Percentiles rank a stretch among this genome's conserved stretches.
These are phyloP conservation scores for Scytalidium sp. DNA, from an alignment of 2,329 filamentous ascomycete species.

Conservation along the genomic window DNA sequence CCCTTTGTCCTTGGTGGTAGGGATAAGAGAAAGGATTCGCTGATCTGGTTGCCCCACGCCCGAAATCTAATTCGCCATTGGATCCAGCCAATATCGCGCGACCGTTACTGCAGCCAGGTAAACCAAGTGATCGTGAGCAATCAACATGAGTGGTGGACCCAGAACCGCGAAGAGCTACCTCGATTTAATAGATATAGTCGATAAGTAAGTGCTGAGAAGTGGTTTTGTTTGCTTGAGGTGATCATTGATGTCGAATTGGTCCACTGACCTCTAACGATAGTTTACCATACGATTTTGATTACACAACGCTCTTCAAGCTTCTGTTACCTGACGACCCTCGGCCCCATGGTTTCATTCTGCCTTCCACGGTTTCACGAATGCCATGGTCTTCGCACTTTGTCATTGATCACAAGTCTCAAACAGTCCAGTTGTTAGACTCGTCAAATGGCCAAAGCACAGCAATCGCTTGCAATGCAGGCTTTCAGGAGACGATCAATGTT, in stretches of 20 bases:
- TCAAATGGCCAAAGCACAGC: conserved; percentile 21
- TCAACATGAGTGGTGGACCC: no score
- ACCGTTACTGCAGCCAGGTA: no score
- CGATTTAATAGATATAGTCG: conserved; percentile 2
- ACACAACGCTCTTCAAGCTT: conserved; percentile 43
- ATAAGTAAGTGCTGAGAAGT: conserved; percentile 1
- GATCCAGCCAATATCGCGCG: no score
- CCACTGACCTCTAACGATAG: conserved; percentile 24
- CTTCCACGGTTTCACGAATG: conserved; percentile 41
- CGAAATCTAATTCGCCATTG: no score
- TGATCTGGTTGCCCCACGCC: no score
- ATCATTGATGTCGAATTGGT: not conserved
- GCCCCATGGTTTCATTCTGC: conserved; percentile 49
- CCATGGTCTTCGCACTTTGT: conserved; percentile 41
- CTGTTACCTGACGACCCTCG: conserved; percentile 40
- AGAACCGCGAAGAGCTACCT: not conserved
- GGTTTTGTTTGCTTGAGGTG: conserved; percentile 6
- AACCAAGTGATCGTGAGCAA: no score
- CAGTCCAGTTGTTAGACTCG: conserved; percentile 30
- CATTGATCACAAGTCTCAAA: conserved; percentile 28
- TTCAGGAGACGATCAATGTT: conserved; percentile 36
- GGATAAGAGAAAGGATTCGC: no score
- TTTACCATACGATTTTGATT: conserved; percentile 43
- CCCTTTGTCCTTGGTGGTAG: no score
- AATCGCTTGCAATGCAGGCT: conserved; percentile 33